phyloP scores from a whole-genome alignment of 2,329 filamentous ascomycete species.

The Sporothrix pseudoabietina region DNA sequence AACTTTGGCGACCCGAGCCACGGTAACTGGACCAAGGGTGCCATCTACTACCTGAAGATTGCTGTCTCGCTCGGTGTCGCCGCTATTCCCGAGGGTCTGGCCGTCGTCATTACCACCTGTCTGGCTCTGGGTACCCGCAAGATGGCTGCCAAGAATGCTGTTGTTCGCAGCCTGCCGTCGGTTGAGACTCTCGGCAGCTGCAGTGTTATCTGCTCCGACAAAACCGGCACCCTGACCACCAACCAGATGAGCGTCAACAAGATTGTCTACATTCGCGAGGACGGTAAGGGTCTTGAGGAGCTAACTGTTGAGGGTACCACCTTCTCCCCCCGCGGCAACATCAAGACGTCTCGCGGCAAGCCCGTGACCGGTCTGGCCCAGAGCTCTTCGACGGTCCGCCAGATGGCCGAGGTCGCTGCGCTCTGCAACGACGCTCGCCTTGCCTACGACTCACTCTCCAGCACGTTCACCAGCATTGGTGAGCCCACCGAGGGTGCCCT shows the following conservation, averaged over 20 bases:
- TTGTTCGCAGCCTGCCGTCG: slow-evolving; percentile 92
- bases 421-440: slow-evolving; percentile 90
- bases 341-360: slow-evolving; percentile 67
- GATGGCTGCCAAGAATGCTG: slow-evolving; percentile 98
- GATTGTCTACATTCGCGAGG: slow-evolving; percentile 77
- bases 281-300: slow-evolving; percentile 76
- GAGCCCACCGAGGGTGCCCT: slow-evolving; percentile 95
- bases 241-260: slow-evolving; percentile 99
- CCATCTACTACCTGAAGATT: slow-evolving; percentile 99
- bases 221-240: slow-evolving; percentile 95
- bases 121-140: slow-evolving; percentile 93
- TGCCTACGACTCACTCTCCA: slow-evolving; percentile 75
- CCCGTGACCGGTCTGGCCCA: slow-evolving; percentile 67
- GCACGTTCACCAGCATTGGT: slow-evolving; percentile 78
- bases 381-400: slow-evolving; percentile 73
- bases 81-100: slow-evolving; percentile 94
- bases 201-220: slow-evolving; percentile 99
- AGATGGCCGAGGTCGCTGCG: slow-evolving; percentile 71
- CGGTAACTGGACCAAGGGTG: slow-evolving; percentile 91
- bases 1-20: slow-evolving; percentile 96
- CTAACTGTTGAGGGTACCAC: slow-evolving; percentile 90
- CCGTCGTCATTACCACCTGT: slow-evolving; percentile 98
- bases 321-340: slow-evolving; percentile 78
- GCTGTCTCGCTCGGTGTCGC: slow-evolving; percentile 97
- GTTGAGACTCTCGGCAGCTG: slow-evolving; percentile 98